Conservation (phyloP, 352 stramenopile genomes). For the Albugo laibachii region DNA sequence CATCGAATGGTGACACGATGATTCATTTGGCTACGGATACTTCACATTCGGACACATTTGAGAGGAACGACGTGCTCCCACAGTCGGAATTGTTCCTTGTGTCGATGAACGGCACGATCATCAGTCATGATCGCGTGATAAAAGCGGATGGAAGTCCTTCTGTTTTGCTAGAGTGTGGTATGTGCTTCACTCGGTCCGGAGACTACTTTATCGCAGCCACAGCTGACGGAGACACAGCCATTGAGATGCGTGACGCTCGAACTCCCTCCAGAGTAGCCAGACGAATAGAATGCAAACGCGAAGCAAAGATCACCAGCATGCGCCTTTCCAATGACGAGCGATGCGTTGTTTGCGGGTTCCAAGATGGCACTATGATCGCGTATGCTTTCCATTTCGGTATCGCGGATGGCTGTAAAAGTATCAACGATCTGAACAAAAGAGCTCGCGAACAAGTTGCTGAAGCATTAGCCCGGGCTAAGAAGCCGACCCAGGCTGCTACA, state of each 20-base stretch:
- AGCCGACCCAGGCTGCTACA: slow-evolving; percentile 23
- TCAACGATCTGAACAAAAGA: slow-evolving; percentile 42
- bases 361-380: slow-evolving; percentile 51
- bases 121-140: slow-evolving; percentile 36
- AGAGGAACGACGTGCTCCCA: slow-evolving; percentile 12
- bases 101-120: slow-evolving; percentile 62
- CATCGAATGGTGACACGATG: slow-evolving; percentile 38
- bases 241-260: slow-evolving; percentile 57
- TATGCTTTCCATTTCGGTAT: slow-evolving; percentile 72
- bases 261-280: slow-evolving; percentile 31
- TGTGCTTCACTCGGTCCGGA: slow-evolving; percentile 54
- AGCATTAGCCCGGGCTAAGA: slow-evolving; percentile 49
- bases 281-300: slow-evolving; percentile 61
- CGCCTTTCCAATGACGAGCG: slow-evolving; percentile 63
- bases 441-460: slow-evolving; percentile 57
- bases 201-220: slow-evolving; percentile 63
- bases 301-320: slow-evolving; percentile 37
- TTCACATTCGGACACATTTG: too few species aligned
- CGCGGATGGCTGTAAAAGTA: slow-evolving; percentile 48
- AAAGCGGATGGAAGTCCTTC: slow-evolving; percentile 18
- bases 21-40: slow-evolving; percentile 42
- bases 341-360: slow-evolving; percentile 63
- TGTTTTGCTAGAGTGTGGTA: slow-evolving; percentile 41
- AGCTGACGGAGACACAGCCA: slow-evolving; percentile 28
- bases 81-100: slow-evolving; percentile 63